phyloP scores from a whole-genome alignment of 441 rosid species.

The Isatis lusitanica region DNA sequence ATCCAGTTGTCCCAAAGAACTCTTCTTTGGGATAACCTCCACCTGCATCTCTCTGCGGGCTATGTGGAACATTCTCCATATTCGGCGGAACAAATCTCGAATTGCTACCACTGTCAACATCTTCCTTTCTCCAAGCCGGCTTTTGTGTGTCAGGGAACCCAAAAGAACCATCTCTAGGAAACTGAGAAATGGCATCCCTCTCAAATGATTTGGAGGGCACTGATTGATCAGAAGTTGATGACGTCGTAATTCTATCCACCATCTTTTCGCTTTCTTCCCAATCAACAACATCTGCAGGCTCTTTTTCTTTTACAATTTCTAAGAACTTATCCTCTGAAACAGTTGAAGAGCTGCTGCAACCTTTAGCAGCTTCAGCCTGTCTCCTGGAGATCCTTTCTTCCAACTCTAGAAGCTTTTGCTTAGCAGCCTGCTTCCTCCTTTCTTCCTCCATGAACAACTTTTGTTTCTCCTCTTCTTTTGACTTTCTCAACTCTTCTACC shows the following conservation, averaged over 20 bases:
- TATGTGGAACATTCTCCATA: slow-evolving; percentile 53
- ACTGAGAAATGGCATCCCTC: slow-evolving; percentile 45
- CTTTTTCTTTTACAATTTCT: slow-evolving; percentile 52
- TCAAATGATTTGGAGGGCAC: slow-evolving; percentile 60
- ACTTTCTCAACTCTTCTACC: slow-evolving; percentile 83
- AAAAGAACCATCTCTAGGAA: slow-evolving; percentile 61
- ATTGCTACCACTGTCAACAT: slow-evolving; percentile 59
- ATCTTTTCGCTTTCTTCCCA: slow-evolving; percentile 93
- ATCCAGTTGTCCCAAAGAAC: slow-evolving; percentile 59
- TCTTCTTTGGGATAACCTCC: slow-evolving; percentile 63
- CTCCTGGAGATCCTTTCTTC: slow-evolving; percentile 92
- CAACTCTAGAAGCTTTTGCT: slow-evolving; percentile 89
- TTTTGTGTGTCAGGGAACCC: slow-evolving; percentile 59
- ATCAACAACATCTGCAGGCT: slow-evolving; percentile 56
- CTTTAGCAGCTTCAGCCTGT: slow-evolving; percentile 57
- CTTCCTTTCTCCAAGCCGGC: slow-evolving; percentile 77
- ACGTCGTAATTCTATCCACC: slow-evolving; percentile 85
- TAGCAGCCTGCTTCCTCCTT: slow-evolving; percentile 94
- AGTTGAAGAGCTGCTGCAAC: slow-evolving; percentile 48
- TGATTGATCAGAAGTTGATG: slow-evolving; percentile 71
- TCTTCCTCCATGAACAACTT: slow-evolving; percentile 86
- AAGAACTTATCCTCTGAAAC: slow-evolving; percentile 50
- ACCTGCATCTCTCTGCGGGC: slow-evolving; percentile 59
- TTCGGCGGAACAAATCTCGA: slow-evolving; percentile 50
- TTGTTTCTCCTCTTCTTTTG: slow-evolving; percentile 87